Base-by-base conservation (phyloP, 148 eudicot species). In the Rhododendron molle region DNA sequence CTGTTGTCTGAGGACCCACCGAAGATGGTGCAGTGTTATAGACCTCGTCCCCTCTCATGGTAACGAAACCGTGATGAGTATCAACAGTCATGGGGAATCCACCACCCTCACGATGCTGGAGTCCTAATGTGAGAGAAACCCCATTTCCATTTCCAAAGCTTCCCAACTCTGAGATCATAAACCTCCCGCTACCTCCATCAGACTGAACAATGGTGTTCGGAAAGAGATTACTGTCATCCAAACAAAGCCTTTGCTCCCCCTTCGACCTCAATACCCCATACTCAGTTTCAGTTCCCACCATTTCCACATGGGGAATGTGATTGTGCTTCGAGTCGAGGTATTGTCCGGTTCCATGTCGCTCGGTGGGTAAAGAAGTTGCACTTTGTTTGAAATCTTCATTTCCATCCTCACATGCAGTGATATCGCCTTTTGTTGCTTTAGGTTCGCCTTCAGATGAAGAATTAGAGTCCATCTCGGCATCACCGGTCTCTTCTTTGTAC, bases 401-500 rank as follows among this genome's bases (percentile, higher is more conserved):
- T 72, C 72, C 54, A 26, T 83, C 84, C 62, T 79, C 84, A 5
- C 38, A 50, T 47, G 86, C 28, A 23, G 28, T 20, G 73, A 20
- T 6, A 54, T 84, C 88, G 14, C 32, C 58, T 80, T 80, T 80
- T 80, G 84, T 4, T 38, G 86, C 50, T 78, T 78, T 87, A 38
- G 34, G 76, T 38, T 69, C 88, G 16, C 44, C 71, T 44, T 87
- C 88, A 44, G 86, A 85, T 44, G 88, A 87, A 20, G 88, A 87
- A 56, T 50, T 84, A 43, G 86, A 84, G 81, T 84, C 88, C 47
- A 83, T 83, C 69, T 87, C 88, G 1, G 84, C 86, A 16, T 84
- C 86, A 26, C 88, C 88, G 14, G 46, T 56, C 80, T 87, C 88
- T 84, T 87, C 88, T 84, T 87, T 87, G 81, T 87, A 87, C 85